phyloP scores from a whole-genome alignment of 495 filamentous ascomycete genomes.

The Elasticomyces elasticus region DNA sequence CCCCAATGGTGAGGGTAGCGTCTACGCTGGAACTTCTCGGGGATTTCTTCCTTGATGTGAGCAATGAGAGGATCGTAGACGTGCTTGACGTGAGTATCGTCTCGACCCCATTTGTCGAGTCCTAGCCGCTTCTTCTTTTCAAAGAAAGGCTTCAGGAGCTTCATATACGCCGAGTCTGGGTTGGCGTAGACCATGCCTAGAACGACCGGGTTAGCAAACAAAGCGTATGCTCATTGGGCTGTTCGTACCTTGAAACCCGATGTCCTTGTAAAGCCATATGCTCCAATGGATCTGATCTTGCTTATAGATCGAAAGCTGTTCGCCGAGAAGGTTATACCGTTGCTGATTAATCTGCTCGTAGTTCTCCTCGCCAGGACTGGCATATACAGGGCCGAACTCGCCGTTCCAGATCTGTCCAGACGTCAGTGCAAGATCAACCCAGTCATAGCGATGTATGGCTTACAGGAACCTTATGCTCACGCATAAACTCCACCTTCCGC shows the following conservation, averaged over 20 bases:
- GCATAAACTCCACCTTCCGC: conserved; percentile 52
- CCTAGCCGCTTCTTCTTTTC: conserved; percentile 45
- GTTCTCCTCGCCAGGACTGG: conserved; percentile 29
- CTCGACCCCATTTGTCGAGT: conserved; percentile 46
- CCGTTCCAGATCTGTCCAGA: conserved; percentile 48
- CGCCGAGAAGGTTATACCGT: conserved; percentile 44
- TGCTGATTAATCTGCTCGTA: conserved; percentile 40
- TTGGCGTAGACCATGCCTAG: conserved; percentile 47
- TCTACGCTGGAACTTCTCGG: conserved; percentile 6
- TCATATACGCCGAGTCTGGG: conserved; percentile 40
- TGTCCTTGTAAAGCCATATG: conserved; percentile 58
- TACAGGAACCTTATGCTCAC: conserved; percentile 36
- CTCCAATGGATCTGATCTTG: conserved; percentile 48
- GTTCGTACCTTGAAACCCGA: conserved; percentile 41
- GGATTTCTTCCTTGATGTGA: conserved; percentile 9
- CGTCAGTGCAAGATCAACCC: neutral
- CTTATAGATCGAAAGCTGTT: conserved; percentile 50
- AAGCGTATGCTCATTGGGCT: neutral
- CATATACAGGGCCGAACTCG: conserved; percentile 58
- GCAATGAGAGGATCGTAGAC: conserved; percentile 8
- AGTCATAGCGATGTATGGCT: neutral
- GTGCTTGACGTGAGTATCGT: conserved; percentile 11
- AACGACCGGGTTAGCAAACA: neutral
- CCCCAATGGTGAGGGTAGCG: conserved; percentile 50
- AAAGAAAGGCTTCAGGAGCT: conserved; percentile 41